Evolutionary conservation across 2,329 filamentous ascomycete genomes (phyloP).

Genomic region (Lasiodiplodia gonubiensis): DNA sequence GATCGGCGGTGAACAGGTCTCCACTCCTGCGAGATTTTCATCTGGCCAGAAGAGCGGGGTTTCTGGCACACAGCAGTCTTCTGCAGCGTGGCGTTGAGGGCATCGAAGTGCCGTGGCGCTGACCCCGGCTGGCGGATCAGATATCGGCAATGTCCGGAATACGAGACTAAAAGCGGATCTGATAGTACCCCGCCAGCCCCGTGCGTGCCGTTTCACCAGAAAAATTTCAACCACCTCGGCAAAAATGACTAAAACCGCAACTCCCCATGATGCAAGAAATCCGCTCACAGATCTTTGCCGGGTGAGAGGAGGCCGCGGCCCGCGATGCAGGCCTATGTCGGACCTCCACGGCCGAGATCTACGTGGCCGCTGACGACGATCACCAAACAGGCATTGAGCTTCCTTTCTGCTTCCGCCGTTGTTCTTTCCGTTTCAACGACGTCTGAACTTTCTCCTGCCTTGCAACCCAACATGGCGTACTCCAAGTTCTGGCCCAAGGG

Average conservation of each 20-base stretch:
- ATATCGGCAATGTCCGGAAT: constrained; percentile 22
- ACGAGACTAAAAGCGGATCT: constrained; percentile 22
- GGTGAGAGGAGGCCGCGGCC: no score
- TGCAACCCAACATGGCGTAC: background rate
- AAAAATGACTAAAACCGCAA: background rate
- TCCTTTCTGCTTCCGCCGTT: background rate
- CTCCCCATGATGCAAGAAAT: background rate
- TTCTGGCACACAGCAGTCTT: background rate
- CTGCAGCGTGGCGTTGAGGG: background rate
- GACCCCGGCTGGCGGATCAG: constrained; percentile 21
- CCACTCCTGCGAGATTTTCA: background rate
- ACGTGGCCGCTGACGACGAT: background rate
- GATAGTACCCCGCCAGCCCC: background rate
- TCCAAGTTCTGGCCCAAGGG: constrained; percentile 40
- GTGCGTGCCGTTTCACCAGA: background rate
- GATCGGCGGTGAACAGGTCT: background rate
- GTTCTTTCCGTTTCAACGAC: background rate
- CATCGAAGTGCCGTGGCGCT: background rate
- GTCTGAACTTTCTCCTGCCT: constrained; percentile 26
- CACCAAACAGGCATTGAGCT: background rate
- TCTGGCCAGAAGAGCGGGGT: no score
- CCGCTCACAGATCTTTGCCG: no score
- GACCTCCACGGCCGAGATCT: no score
- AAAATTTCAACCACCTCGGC: background rate
- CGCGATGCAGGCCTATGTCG: no score